Evolutionary conservation across 169 alveolate species (phyloP).

Genomic region (Besnoitia besnoiti): DNA sequence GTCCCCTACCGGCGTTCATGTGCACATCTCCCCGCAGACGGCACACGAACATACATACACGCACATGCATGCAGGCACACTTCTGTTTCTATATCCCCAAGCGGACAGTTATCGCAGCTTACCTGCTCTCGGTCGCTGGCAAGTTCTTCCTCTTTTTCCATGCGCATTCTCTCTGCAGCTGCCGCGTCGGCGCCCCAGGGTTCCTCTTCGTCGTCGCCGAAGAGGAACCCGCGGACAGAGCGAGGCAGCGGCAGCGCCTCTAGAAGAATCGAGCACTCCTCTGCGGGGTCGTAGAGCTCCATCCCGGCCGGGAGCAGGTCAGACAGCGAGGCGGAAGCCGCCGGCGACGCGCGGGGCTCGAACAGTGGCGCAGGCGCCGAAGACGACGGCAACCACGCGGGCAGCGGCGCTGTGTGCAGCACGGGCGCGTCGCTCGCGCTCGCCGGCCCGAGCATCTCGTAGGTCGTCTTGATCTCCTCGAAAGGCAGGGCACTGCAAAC

Average conservation of each 20-base stretch:
- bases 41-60: background rate
- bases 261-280: slow-evolving; percentile 9
- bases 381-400: background rate
- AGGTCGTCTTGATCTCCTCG: slow-evolving; percentile 10
- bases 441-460: slow-evolving; percentile 20
- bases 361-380: background rate
- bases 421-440: background rate
- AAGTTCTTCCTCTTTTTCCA: background rate
- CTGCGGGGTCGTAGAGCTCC: slow-evolving; percentile 23
- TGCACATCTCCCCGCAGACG: background rate
- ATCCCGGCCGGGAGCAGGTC: background rate
- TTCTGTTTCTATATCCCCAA: background rate
- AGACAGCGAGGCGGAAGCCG: background rate
- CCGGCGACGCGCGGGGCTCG: background rate
- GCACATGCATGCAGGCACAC: background rate
- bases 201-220: slow-evolving; percentile 22
- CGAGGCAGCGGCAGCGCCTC: slow-evolving; percentile 37
- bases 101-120: background rate
- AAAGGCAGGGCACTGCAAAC: slow-evolving; percentile 29
- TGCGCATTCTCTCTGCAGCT: background rate
- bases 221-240: slow-evolving; percentile 9
- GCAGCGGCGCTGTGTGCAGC: background rate
- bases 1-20: background rate
- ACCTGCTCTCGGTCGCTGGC: background rate
- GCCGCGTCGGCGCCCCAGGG: background rate